These are phyloP conservation scores for Alternaria sp. DNA, from an alignment of 2,329 filamentous ascomycete species.

Conservation along the genomic window DNA sequence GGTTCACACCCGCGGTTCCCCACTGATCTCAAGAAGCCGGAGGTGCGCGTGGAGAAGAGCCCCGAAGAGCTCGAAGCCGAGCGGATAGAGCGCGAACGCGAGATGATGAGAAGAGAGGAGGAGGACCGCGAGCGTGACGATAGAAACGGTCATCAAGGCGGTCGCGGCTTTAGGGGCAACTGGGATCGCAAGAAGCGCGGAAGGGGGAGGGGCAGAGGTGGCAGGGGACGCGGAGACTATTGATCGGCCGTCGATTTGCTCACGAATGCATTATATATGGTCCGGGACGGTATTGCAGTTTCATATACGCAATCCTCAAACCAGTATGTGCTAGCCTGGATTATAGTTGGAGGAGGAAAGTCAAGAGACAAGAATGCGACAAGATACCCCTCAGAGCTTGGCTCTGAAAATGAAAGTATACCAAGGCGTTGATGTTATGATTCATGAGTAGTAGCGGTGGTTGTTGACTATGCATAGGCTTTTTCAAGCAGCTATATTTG, in stretches of 20 bases:
- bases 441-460: not conserved
- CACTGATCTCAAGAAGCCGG: conserved; percentile 69
- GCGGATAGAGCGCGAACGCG: conserved; percentile 58
- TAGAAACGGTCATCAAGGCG: conserved; percentile 43
- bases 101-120: conserved; percentile 55
- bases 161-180: conserved; percentile 44
- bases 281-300: not conserved
- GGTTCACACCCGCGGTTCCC: conserved; percentile 86
- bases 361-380: not conserved
- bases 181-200: conserved; percentile 49
- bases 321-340: not conserved
- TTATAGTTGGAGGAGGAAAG: not conserved
- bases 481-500: not conserved
- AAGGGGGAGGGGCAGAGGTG: conserved; percentile 34
- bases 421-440: not conserved
- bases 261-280: not conserved
- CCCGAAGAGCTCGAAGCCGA: conserved; percentile 72
- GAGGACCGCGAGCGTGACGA: conserved; percentile 53
- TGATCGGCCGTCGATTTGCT: not conserved
- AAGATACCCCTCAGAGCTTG: not conserved
- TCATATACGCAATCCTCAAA: not conserved
- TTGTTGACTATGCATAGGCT: not conserved
- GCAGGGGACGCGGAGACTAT: conserved; percentile 36
- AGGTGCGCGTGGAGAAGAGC: conserved; percentile 73
- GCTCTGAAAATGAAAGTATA: not conserved